Evolutionary conservation across 2,329 filamentous ascomycete genomes (phyloP), one percentile per base, ranked within the genome.

Genomic region (Diaporthe aspalathi): DNA sequence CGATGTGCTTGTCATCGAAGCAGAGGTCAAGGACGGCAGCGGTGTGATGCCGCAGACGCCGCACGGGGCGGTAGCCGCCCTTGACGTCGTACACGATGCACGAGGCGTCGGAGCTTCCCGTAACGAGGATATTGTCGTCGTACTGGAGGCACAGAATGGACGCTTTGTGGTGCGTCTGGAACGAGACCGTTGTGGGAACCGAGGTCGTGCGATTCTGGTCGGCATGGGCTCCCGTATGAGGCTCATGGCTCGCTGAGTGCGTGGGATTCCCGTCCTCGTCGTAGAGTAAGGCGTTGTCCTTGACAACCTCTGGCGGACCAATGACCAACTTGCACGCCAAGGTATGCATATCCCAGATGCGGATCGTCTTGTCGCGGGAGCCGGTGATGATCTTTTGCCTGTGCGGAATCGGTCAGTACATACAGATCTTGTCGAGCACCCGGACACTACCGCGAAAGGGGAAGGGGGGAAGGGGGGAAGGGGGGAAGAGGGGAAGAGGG

Each of bases 71-170:
- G 80, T 95, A 98, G 47, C 93, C 88, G 27, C 89, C 89, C 74
- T 91, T 90, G 76, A 98, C 90, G 76, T 94, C 92, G 89, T 97
- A 97, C 27, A 99, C 88, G 73, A 99, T 97, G 82, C 95, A 97
- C 38, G 92, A 94, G 66, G 91, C 90, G 81, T 99, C 96, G 0
- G 95, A 98, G 9, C 95, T 98, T 65, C 96, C 96, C 4, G 96
- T 98, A 20, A 98, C 94, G 76, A 99, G 91, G 74, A 98, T 97
- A 57, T 93, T 87, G 66, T 96, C 91, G 78, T 99, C 96, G 80
- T 97, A 99, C 79, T 98, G 95, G 63, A 99, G 87, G 80, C 96
- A 99, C 24, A 99, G 87, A 73, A 99, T 97, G 16, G 95, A 98
- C 2, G 94, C 95, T 74, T 93, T 92, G 84, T 99, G 96, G 81